Percentiles rank a stretch among this genome's conserved stretches.
Conservation (phyloP, 352 stramenopile genomes). For the Phytophthora tubulina region DNA sequence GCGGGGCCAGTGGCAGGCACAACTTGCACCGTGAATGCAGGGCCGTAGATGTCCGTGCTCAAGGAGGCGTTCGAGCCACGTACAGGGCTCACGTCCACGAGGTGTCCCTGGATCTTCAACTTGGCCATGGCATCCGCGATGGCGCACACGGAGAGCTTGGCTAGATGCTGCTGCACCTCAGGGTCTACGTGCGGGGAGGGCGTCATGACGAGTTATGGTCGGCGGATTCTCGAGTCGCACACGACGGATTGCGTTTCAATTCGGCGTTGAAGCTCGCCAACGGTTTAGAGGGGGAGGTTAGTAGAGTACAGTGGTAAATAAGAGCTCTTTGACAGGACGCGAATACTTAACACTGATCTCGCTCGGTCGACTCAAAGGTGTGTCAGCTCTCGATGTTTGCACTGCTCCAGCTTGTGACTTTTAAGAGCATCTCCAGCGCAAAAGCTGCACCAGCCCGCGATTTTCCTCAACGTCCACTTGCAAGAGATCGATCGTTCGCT, state of each 20-base stretch:
- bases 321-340: neutral
- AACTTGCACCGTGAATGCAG: slow-evolving; percentile 80
- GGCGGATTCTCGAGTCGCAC: neutral
- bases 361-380: too few species aligned
- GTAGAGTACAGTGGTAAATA: too few species aligned
- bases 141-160: slow-evolving; percentile 82
- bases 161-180: slow-evolving; percentile 65
- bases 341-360: neutral
- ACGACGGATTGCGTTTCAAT: slow-evolving; percentile 9
- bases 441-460: too few species aligned
- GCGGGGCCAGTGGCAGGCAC: slow-evolving; percentile 65
- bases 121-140: slow-evolving; percentile 83
- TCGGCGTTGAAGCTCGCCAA: slow-evolving; percentile 7
- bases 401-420: too few species aligned
- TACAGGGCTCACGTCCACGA: slow-evolving; percentile 79
- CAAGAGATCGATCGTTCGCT: too few species aligned
- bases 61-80: slow-evolving; percentile 69
- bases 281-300: neutral
- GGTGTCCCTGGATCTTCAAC: slow-evolving; percentile 80
- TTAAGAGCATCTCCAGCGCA: too few species aligned
- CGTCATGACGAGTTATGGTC: neutral
- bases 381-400: too few species aligned
- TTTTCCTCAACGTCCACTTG: too few species aligned
- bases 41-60: slow-evolving; percentile 77
- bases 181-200: neutral